Evolutionary conservation across 1,284 basidiomycete genomes (phyloP), one percentile per base, ranked within the genome.

Genomic region (Lignosus rhinocerotis): DNA sequence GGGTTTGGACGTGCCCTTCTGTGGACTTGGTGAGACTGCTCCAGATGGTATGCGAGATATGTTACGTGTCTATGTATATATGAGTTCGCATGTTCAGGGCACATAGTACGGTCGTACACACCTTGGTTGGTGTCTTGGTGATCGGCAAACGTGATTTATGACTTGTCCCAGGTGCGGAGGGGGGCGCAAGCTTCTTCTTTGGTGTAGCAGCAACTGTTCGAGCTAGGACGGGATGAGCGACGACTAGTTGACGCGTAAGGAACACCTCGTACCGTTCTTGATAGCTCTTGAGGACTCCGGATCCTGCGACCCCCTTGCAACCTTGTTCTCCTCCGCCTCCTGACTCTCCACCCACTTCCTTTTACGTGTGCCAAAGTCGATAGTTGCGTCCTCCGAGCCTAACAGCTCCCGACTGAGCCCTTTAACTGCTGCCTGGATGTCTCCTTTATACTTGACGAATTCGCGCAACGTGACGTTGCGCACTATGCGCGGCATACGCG

Each of bases 371-470:
- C 77, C 82, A 62, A 81, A 79, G 63, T 90, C 87, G 53, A 90
- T 83, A 58, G 85, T 84, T 16, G 62, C 72, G 10, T 81, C 77
- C 60, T 80, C 73, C 49, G 75, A 73, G 31, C 76, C 62, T 44
- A 72, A 66, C 45, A 65, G 61, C 56, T 86, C 84, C 66, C 80
- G 84, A 72, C 87, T 87, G 52, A 85, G 72, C 10, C 83, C 87
- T 61, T 83, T 79, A 57, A 90, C 72, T 45, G 86, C 87, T 11
- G 80, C 81, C 65, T 89, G 84, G 19, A 90, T 76, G 66, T 90
- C 84, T 2, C 88, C 90, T 51, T 86, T 78, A 71, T 92, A 92
- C 67, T 88, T 90, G 54, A 85, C 84, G 70, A 93, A 91, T 49
- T 92, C 89, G 51, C 81, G 81, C 79, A 93, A 84, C 14, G 85